Evolutionary conservation across 2,329 filamentous ascomycete genomes (phyloP), one percentile per base, ranked within the genome.

Genomic region (Bretziella fagacearum): DNA sequence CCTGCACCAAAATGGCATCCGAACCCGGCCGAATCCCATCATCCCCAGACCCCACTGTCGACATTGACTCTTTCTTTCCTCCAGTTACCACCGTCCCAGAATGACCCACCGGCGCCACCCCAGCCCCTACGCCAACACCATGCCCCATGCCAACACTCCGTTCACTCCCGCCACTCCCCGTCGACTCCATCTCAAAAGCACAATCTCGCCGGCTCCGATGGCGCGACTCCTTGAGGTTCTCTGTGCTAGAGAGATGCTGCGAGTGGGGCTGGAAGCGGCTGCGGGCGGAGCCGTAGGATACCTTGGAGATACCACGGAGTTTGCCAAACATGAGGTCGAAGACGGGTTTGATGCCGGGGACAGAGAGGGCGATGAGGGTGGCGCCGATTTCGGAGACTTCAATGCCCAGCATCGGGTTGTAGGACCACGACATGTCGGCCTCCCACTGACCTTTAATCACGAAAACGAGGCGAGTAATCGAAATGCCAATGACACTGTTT

Each of bases 301-400:
- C 30, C 36, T 49, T 39, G 20, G 54, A 51, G 3, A 49, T 41
- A 22, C 55, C 57, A 50, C 54, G 56, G 22, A 55, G 50, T 42
- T 60, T 51, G 22, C 45, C 41, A 30, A 63, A 47, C 40, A 57
- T 54, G 49, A 53, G 56, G 53, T 64, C 65, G 35, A 66, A 62
- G 2, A 71, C 54, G 0, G 68, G 68, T 46, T 71, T 70, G 40
- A 69, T 56, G 2, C 66, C 68, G 0, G 69, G 69, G 0, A 71
- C 59, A 0, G 69, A 72, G 1, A 72, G 60, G 1, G 69, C 67
- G 32, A 71, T 64, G 20, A 72, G 54, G 0, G 69, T 72, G 1
- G 63, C 61, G 3, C 67, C 68, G 17, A 72, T 66, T 33, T 72
- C 69, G 1, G 68, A 63, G 2, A 65, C 65, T 54, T 72, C 68